phyloP scores from a whole-genome alignment of 2,329 filamentous ascomycete genomes.

The Sporothrix schenckii region DNA sequence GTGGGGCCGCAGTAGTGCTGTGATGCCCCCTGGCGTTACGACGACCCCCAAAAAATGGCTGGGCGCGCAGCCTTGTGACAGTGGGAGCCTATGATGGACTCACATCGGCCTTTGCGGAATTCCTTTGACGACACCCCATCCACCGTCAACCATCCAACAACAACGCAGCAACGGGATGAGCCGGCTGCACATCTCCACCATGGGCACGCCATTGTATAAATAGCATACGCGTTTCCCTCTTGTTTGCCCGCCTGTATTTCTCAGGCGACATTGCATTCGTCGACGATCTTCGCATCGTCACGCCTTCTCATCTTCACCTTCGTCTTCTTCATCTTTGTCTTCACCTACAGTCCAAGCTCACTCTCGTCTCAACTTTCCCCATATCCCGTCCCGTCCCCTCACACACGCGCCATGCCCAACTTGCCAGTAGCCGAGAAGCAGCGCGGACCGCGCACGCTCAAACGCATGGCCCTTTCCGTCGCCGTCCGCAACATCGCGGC shows the following conservation, averaged over 20 bases:
- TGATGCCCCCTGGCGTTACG: not conserved
- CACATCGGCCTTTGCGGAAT: not conserved
- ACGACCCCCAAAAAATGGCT: not conserved
- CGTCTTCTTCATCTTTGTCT: not conserved
- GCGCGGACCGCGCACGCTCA: slow-evolving; percentile 47
- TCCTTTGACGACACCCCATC: slow-evolving; percentile 11
- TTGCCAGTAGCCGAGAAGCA: slow-evolving; percentile 28
- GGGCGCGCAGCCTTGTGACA: slow-evolving; percentile 7
- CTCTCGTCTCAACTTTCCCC: not conserved
- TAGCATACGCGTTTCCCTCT: not conserved
- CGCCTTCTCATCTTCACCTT: not conserved
- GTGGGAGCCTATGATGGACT: not conserved
- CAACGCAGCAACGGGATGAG: not conserved
- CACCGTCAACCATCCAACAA: not conserved
- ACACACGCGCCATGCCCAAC: not conserved
- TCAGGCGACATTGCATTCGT: too few relatives aligned
- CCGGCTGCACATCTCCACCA: not conserved
- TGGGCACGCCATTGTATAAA: not conserved
- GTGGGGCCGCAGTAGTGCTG: not conserved
- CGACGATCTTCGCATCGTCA: too few relatives aligned
- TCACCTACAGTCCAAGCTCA: not conserved
- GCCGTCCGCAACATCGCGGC: slow-evolving; percentile 58
- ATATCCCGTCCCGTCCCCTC: not conserved
- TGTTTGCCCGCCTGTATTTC: not conserved
- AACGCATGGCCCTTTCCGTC: slow-evolving; percentile 54